A percentile compares a stretch with the other conserved stretches of the same genome.
These are phyloP conservation scores for Xylaria bambusicola DNA, from an alignment of 495 filamentous ascomycete species.

Conservation along the genomic window DNA sequence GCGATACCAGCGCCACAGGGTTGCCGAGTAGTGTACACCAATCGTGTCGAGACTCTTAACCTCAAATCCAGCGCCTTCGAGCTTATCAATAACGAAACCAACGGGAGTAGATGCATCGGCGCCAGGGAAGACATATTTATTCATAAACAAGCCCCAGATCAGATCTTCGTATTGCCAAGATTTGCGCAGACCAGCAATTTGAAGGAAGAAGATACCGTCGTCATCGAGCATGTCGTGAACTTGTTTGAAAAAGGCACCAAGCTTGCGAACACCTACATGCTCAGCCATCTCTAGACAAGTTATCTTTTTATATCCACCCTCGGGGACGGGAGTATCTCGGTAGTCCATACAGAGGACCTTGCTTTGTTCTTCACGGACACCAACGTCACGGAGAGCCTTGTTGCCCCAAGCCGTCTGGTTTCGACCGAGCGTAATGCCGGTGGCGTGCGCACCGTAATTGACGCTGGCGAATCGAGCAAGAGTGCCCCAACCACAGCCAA, in stretches of 20 bases:
- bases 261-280: slow-evolving; percentile 81
- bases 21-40: slow-evolving; percentile 96
- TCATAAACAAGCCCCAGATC: slow-evolving; percentile 88
- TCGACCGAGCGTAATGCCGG: slow-evolving; percentile 77
- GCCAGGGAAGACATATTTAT: slow-evolving; percentile 89
- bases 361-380: slow-evolving; percentile 70
- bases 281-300: slow-evolving; percentile 89
- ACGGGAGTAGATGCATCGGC: slow-evolving; percentile 84
- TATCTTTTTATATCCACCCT: slow-evolving; percentile 78
- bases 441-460: slow-evolving; percentile 76
- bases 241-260: slow-evolving; percentile 67
- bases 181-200: slow-evolving; percentile 80
- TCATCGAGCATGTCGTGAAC: slow-evolving; percentile 85
- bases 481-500: slow-evolving; percentile 88
- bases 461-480: slow-evolving; percentile 76
- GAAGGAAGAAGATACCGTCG: slow-evolving; percentile 80
- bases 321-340: slow-evolving; percentile 73
- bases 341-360: slow-evolving; percentile 81
- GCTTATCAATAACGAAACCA: slow-evolving; percentile 65
- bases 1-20: slow-evolving; percentile 97
- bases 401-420: slow-evolving; percentile 88
- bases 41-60: slow-evolving; percentile 80
- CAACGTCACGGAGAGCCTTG: slow-evolving; percentile 66
- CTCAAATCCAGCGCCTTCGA: slow-evolving; percentile 79
- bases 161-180: slow-evolving; percentile 88